Evolutionary conservation across 495 filamentous ascomycete species (phyloP).

Genomic region (Elaphomyces granulatus): DNA sequence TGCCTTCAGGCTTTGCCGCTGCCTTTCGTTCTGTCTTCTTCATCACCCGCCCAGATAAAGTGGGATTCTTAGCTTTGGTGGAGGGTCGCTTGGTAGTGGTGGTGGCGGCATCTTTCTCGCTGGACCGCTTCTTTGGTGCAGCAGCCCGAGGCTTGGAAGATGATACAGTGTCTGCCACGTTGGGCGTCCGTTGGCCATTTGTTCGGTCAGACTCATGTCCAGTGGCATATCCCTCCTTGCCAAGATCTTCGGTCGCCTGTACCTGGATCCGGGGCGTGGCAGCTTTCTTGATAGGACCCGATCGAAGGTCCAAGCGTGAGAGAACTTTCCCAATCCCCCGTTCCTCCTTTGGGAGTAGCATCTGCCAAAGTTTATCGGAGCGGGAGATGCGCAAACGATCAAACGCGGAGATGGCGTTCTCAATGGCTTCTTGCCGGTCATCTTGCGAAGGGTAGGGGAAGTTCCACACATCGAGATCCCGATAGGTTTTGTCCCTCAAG

Average conservation of each 20-base stretch:
- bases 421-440: slow-evolving; percentile 65
- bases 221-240: slow-evolving; percentile 21
- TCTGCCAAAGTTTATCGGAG: slow-evolving; percentile 67
- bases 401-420: slow-evolving; percentile 68
- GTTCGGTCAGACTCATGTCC: slow-evolving; percentile 42
- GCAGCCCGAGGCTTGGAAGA: slow-evolving; percentile 38
- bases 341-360: slow-evolving; percentile 56
- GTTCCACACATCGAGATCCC: slow-evolving; percentile 70
- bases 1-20: slow-evolving; percentile 27
- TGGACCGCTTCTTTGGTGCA: slow-evolving; percentile 43
- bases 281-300: slow-evolving; percentile 38
- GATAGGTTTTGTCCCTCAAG: slow-evolving; percentile 56
- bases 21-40: slow-evolving; percentile 41
- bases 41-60: slow-evolving; percentile 35
- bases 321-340: slow-evolving; percentile 67
- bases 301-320: slow-evolving; percentile 54
- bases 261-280: slow-evolving; percentile 41
- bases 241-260: slow-evolving; percentile 36
- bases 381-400: slow-evolving; percentile 63
- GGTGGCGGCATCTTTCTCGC: slow-evolving; percentile 44
- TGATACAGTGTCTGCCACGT: slow-evolving; percentile 35
- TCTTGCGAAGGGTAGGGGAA: slow-evolving; percentile 52
- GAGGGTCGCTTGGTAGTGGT: slow-evolving; percentile 46
- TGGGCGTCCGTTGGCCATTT: slow-evolving; percentile 28
- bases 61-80: slow-evolving; percentile 36